These are phyloP conservation scores for Lagenidium sp. DNA, from an alignment of 352 stramenopile species.

Conservation along the genomic window DNA sequence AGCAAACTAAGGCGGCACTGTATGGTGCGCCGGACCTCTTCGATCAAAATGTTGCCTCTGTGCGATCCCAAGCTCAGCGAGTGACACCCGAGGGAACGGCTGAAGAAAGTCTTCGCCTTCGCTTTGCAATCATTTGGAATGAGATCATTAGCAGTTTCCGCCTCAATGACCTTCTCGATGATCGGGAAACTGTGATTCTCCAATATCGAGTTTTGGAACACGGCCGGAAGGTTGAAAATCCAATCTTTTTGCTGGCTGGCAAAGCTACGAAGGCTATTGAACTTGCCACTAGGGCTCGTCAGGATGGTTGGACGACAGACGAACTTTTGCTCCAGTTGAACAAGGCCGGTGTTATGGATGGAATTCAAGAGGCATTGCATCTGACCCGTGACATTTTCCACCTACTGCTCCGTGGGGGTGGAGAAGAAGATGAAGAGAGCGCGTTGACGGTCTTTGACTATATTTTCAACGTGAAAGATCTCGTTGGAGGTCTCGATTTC, in stretches of 20 bases:
- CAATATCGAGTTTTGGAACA: constrained; percentile 76
- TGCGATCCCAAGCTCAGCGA: constrained; percentile 28
- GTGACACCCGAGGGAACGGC: constrained; percentile 2
- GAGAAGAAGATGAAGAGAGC: constrained; percentile 33
- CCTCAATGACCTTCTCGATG: constrained; percentile 74
- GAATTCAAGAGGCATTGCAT: constrained; percentile 42
- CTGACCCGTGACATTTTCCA: constrained; percentile 60
- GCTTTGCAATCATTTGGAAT: constrained; percentile 85
- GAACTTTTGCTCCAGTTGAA: constrained; percentile 53
- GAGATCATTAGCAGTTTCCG: constrained; percentile 82
- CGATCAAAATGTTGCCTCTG: constrained; percentile 55
- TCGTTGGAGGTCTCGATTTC: constrained; percentile 51
- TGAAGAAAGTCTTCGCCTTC: constrained; percentile 48
- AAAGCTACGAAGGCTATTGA: constrained; percentile 61
- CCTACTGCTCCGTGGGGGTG: constrained; percentile 63
- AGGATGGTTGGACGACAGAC: constrained; percentile 33
- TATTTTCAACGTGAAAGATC: constrained; percentile 47
- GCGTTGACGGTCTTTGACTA: constrained; percentile 50
- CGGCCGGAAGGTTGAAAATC: constrained; percentile 59
- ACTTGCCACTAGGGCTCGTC: constrained; percentile 35
- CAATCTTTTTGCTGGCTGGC: constrained; percentile 73
- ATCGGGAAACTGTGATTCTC: constrained; percentile 77
- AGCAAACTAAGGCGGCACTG: constrained; percentile 58
- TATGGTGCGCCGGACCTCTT: constrained; percentile 52
- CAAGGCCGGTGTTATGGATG: constrained; percentile 49